Conservation (phyloP, 768 basidiomycete species). For the Amanita thiersii region DNA sequence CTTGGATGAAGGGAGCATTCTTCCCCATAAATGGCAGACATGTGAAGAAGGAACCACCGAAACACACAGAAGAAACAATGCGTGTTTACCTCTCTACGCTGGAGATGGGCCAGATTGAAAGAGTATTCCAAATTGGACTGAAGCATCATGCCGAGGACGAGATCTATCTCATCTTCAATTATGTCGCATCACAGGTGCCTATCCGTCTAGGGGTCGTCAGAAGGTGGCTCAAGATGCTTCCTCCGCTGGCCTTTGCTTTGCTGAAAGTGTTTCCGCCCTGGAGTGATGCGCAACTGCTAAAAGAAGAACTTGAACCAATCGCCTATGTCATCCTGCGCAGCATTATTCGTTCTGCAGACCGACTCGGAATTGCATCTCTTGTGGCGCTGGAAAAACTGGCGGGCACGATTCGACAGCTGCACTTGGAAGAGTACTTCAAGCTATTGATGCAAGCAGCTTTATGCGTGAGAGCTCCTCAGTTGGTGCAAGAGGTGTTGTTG, state of each 20-base stretch:
- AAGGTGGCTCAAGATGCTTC: constrained; percentile 40
- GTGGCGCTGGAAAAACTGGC: constrained; percentile 52
- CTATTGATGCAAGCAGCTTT: constrained; percentile 42
- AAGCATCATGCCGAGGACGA: constrained; percentile 49
- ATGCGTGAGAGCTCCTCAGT: constrained; percentile 40
- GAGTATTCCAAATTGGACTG: constrained; percentile 31
- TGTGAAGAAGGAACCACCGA: constrained; percentile 4
- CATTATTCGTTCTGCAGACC: constrained; percentile 48
- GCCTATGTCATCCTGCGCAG: constrained; percentile 30
- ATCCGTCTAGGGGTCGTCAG: constrained; percentile 19
- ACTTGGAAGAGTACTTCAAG: constrained; percentile 37
- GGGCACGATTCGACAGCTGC: constrained; percentile 30
- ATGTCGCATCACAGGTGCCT: constrained; percentile 23
- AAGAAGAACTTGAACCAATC: constrained; percentile 21
- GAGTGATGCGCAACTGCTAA: constrained; percentile 21
- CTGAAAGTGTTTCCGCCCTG: constrained; percentile 40
- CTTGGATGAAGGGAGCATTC: constrained; percentile 21
- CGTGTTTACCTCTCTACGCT: constrained; percentile 13
- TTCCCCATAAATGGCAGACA: constrained; percentile 13
- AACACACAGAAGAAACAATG: constrained; percentile 21
- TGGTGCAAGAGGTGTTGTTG: constrained; percentile 53
- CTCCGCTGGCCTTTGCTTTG: constrained; percentile 45
- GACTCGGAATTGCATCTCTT: constrained; percentile 44
- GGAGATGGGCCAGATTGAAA: constrained; percentile 21
- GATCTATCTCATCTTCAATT: constrained; percentile 41